A percentile compares a stretch with the other conserved stretches of the same genome.
phyloP scores from a whole-genome alignment of 805 yeast species.

The Sugiyamaella qingdaonensis region DNA sequence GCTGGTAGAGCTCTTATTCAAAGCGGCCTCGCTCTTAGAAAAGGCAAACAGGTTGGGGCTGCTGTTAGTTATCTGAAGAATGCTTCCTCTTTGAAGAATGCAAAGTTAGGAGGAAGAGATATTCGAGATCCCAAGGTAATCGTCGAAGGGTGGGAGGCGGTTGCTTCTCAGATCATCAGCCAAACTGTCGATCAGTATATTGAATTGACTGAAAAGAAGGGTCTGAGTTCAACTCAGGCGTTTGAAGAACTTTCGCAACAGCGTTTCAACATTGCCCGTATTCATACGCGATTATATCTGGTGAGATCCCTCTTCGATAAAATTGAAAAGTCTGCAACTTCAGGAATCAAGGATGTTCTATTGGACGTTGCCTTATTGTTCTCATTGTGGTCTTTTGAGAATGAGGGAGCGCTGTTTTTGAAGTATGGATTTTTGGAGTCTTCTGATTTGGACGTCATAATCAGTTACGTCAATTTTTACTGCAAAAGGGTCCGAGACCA shows the following conservation, averaged over 20 bases:
- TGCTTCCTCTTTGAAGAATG: constrained; percentile 11
- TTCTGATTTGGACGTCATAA: constrained; percentile 41
- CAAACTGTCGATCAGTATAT: constrained; percentile 30
- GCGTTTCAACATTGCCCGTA: constrained; percentile 38
- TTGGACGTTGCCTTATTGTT: constrained; percentile 55
- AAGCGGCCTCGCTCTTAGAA: constrained; percentile 38
- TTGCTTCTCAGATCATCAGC: constrained; percentile 30
- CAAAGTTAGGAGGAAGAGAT: constrained; percentile 20
- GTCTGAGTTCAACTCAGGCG: constrained; percentile 24
- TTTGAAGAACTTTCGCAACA: constrained; percentile 39
- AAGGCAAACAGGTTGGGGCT: constrained; percentile 44
- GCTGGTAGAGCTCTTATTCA: constrained; percentile 75
- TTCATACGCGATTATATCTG: constrained; percentile 37
- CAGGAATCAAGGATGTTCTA: constrained; percentile 47
- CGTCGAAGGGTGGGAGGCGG: constrained; percentile 35
- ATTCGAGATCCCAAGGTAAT: constrained; percentile 26
- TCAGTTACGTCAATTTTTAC: constrained; percentile 42
- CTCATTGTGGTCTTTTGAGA: constrained; percentile 62
- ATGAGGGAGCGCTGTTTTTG: constrained; percentile 67
- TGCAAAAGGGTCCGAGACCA: constrained; percentile 56
- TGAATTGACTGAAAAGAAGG: constrained; percentile 14
- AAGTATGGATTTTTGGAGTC: constrained; percentile 56
- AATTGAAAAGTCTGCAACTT: constrained; percentile 31
- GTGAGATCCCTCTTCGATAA: constrained; percentile 37
- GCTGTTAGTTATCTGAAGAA: constrained; percentile 41